A percentile compares a stretch with the other conserved stretches of the same genome.
These are phyloP conservation scores for Anisodus tanguticus DNA, from an alignment of 257 asterid genomes.

Conservation along the genomic window DNA sequence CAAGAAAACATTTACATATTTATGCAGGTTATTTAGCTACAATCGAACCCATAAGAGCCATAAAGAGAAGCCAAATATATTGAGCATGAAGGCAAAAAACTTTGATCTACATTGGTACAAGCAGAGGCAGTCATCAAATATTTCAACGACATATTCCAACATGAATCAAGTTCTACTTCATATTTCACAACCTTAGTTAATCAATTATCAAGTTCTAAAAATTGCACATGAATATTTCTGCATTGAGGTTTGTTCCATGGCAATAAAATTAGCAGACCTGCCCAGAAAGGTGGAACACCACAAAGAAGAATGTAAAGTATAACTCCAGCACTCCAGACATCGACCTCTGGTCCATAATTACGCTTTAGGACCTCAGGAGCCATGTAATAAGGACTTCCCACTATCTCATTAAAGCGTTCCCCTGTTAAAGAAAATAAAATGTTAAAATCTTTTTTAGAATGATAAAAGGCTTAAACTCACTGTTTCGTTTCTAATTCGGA, in stretches of 20 bases:
- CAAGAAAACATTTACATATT: background rate
- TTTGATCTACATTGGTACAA: background rate
- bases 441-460: background rate
- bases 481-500: background rate
- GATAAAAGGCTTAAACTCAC: background rate
- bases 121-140: background rate
- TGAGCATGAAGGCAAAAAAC: background rate
- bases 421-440: constrained; percentile 39
- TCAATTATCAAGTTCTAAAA: background rate
- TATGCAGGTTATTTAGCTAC: background rate
- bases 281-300: constrained; percentile 88
- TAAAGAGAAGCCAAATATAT: background rate
- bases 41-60: background rate
- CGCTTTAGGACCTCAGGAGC: constrained; percentile 80
- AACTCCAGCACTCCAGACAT: constrained; percentile 81
- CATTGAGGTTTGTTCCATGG: background rate
- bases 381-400: constrained; percentile 77
- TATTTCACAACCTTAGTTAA: background rate
- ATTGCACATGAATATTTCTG: background rate
- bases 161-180: background rate
- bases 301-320: constrained; percentile 71
- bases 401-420: constrained; percentile 61
- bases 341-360: constrained; percentile 72
- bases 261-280: constrained; percentile 44
- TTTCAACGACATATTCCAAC: background rate